Base-by-base conservation (phyloP, 768 basidiomycete genomes). In the Hypholoma fasciculare region DNA sequence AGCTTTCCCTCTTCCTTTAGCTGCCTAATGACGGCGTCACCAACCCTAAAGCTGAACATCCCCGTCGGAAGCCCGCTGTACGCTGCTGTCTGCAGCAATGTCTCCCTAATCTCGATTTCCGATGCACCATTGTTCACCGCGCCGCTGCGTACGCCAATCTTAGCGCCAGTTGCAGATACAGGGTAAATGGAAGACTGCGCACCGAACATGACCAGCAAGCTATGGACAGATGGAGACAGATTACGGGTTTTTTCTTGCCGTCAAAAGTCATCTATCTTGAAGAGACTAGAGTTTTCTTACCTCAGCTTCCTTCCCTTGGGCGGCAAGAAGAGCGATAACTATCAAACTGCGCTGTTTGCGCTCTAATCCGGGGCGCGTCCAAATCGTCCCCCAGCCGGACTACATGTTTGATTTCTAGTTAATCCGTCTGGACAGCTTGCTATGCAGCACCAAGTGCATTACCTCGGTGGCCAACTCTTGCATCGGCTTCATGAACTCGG, bases 401-500 rank as follows among this genome's bases (percentile, higher is more conserved):
- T 42, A 42, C 37, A 54, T 11, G 43, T 56, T n/a, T 13, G 19
- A 23, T 47, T 30, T 36, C 49, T n/a, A 26, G 16, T 23, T n/a
- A 12, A n/a, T 13, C 27, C 23, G 30, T 6, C 30, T 17, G n/a
- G 13, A 12, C 47, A 19, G 16, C 7, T 1, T 39, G 11, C 30
- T 36, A 59, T 54, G 30, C 42, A 34, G 30, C 30, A 1, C 1
- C 9, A 34, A 34, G 9, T 34, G 7, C 9, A 34, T 34, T 34
- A 74, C 76, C 69, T 76, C 76, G 23, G 75, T 77, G 23, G 75
- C 73, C 36, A 80, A 65, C 69, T 78, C 74, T 64, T 78, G 78
- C 76, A 80, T 79, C 0, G 78, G 76, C 62, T 67, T 73, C 79
- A 79, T 78, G 56, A 80, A 79, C 9, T 78, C 77, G 2, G 78